phyloP scores from a whole-genome alignment of 1,139 yeast genomes.

The Geotrichum carabidarum region DNA sequence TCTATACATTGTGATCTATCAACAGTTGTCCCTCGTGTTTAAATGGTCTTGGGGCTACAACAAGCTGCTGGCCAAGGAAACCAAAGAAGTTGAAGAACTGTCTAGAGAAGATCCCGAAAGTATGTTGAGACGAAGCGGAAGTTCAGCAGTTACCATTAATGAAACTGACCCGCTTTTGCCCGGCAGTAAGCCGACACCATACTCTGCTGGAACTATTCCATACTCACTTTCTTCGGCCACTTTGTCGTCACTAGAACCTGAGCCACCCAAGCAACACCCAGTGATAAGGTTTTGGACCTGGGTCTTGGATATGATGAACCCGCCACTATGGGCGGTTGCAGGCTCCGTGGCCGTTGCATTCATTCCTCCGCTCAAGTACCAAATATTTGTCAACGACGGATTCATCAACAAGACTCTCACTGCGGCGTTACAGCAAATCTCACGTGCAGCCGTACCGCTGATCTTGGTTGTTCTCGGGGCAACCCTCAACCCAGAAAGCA shows the following conservation, averaged over 20 bases:
- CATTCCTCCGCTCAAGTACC: constrained; percentile 59
- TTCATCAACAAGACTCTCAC: constrained; percentile 76
- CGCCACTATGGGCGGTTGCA: constrained; percentile 91
- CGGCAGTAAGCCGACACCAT: background rate
- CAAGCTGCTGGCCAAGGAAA: constrained; percentile 54
- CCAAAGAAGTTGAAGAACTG: constrained; percentile 20
- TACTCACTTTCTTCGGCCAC: background rate
- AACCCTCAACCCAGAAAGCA: constrained; percentile 38
- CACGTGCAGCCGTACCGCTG: constrained; percentile 82
- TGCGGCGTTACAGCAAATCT: constrained; percentile 69
- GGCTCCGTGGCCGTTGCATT: constrained; percentile 79
- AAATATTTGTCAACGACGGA: constrained; percentile 57
- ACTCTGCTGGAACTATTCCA: background rate
- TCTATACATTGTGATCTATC: constrained; percentile 69
- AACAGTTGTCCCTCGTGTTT: constrained; percentile 76
- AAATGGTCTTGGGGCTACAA: constrained; percentile 95
- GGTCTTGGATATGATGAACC: constrained; percentile 66
- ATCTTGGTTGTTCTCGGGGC: constrained; percentile 61
- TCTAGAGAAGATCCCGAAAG: constrained; percentile 15
- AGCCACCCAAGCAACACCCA: background rate
- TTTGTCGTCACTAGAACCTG: background rate
- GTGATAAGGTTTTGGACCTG: constrained; percentile 5
- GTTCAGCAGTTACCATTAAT: background rate
- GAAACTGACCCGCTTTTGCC: constrained; percentile 10
- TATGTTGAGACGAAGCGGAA: constrained; percentile 1